Evolutionary conservation across 1,139 yeast genomes (phyloP).

Genomic region (Magnusiomyces suaveolens): DNA sequence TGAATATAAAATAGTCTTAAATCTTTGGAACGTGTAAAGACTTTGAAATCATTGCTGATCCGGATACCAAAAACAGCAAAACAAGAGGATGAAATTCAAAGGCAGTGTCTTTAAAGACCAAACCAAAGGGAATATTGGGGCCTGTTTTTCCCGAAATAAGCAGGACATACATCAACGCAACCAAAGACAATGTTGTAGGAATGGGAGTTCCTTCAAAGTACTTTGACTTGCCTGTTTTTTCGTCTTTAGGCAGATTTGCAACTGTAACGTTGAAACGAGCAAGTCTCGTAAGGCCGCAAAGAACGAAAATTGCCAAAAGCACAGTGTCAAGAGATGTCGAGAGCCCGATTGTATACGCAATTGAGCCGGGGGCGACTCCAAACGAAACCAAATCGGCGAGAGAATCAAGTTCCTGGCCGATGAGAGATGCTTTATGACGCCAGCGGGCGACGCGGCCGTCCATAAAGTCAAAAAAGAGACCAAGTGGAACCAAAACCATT

Average conservation of each 20-base stretch:
- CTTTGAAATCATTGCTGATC: constrained; percentile 87
- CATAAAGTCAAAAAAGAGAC: constrained; percentile 88
- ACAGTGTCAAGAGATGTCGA: constrained; percentile 74
- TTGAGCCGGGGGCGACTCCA: constrained; percentile 88
- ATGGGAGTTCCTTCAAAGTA: constrained; percentile 89
- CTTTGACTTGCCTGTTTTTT: constrained; percentile 59
- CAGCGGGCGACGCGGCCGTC: constrained; percentile 96
- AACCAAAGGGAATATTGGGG: constrained; percentile 56
- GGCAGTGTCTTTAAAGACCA: constrained; percentile 38
- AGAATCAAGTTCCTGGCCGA: constrained; percentile 97
- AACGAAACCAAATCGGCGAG: constrained; percentile 88
- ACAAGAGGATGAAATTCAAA: constrained; percentile 69
- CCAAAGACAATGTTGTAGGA: constrained; percentile 75
- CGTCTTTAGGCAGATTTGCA: constrained; percentile 83
- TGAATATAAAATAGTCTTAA: too few species aligned
- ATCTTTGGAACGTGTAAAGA: constrained; percentile 86
- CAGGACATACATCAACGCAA: constrained; percentile 54
- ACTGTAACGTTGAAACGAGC: constrained; percentile 95
- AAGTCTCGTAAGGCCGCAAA: constrained; percentile 86
- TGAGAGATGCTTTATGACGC: constrained; percentile 80
- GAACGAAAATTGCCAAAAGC: constrained; percentile 70
- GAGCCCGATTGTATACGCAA: constrained; percentile 86
- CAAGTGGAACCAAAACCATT: constrained; percentile 75
- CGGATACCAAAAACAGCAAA: constrained; percentile 60
- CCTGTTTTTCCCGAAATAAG: constrained; percentile 41